These are phyloP conservation scores for Penicillium chermesinum DNA, from an alignment of 495 filamentous ascomycete species.

Conservation along the genomic window DNA sequence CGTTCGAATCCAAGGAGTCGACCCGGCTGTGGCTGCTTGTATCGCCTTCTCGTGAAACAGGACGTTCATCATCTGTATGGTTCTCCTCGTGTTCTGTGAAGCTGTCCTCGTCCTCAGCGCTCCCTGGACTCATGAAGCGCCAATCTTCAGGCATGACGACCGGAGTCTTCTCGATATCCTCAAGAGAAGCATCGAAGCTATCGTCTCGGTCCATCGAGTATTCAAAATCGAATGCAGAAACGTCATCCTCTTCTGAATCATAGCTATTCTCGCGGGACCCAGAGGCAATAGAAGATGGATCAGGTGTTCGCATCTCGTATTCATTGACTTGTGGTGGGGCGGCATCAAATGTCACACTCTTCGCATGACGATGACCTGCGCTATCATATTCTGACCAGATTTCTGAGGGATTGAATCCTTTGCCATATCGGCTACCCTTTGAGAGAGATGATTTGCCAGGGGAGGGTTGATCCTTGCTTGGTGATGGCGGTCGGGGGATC, in stretches of 20 bases:
- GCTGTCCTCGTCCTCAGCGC: conserved; percentile 55
- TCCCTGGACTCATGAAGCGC: conserved; percentile 69
- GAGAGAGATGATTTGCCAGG: conserved; percentile 83
- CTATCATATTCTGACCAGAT: conserved; percentile 61
- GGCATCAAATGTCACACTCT: conserved; percentile 93
- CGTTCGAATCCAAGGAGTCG: conserved; percentile 66
- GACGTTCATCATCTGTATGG: conserved; percentile 48
- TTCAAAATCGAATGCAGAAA: conserved; percentile 65
- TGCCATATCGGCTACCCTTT: conserved; percentile 62
- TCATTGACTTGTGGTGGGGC: conserved; percentile 92
- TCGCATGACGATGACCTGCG: conserved; percentile 71
- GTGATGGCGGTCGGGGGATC: conserved; percentile 50
- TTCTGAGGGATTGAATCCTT: conserved; percentile 64
- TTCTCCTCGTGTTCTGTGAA: conserved; percentile 61
- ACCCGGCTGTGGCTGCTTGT: conserved; percentile 43
- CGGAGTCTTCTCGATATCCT: conserved; percentile 94
- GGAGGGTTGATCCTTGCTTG: conserved; percentile 68
- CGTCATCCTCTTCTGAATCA: conserved; percentile 72
- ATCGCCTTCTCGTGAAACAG: conserved; percentile 32
- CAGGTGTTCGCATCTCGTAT: conserved; percentile 95
- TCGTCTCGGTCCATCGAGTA: conserved; percentile 70
- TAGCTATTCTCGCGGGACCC: conserved; percentile 88
- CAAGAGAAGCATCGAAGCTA: conserved; percentile 88
- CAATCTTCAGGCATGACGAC: conserved; percentile 96
- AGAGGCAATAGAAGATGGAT: conserved; percentile 81